A percentile compares a stretch with the other conserved stretches of the same genome.
phyloP scores from a whole-genome alignment of 495 filamentous ascomycete species.

The Aspergillus funiculosus region DNA sequence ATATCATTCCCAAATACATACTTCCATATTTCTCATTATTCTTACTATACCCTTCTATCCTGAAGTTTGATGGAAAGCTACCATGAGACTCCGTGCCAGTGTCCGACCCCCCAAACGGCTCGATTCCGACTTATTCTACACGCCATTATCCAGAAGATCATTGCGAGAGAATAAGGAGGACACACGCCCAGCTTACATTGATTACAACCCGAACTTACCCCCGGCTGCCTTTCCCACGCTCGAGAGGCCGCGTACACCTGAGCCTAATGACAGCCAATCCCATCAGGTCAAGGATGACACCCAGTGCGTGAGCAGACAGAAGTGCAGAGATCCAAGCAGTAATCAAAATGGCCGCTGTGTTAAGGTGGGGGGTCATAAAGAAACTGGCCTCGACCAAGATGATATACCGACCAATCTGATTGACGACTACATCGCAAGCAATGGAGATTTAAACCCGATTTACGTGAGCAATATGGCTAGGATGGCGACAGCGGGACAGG shows the following conservation, averaged over 20 bases:
- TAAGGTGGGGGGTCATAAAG: not conserved
- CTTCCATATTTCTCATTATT: not conserved
- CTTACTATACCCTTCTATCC: not conserved
- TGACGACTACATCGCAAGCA: conserved; percentile 31
- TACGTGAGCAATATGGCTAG: conserved; percentile 34
- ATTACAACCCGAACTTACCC: conserved; percentile 38
- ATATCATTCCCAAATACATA: not conserved
- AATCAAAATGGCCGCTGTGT: not conserved
- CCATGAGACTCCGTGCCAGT: conserved; percentile 21
- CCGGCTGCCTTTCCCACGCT: conserved; percentile 43
- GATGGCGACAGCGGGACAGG: conserved; percentile 16
- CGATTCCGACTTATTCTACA: conserved; percentile 13
- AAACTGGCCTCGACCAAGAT: conserved; percentile 10
- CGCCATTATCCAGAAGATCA: not conserved
- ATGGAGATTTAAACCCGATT: conserved; percentile 31
- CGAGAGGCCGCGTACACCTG: conserved; percentile 14
- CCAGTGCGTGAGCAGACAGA: not conserved
- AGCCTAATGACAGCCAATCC: not conserved
- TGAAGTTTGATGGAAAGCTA: not conserved
- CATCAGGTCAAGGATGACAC: not conserved
- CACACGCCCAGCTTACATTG: conserved; percentile 11
- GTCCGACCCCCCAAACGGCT: conserved; percentile 20
- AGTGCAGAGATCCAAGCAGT: not conserved
- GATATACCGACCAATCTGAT: conserved; percentile 15
- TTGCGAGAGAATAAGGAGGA: conserved; percentile 1